Evolutionary conservation across 257 asterid genomes (phyloP).

Genomic region (Solanum bulbocastanum): DNA sequence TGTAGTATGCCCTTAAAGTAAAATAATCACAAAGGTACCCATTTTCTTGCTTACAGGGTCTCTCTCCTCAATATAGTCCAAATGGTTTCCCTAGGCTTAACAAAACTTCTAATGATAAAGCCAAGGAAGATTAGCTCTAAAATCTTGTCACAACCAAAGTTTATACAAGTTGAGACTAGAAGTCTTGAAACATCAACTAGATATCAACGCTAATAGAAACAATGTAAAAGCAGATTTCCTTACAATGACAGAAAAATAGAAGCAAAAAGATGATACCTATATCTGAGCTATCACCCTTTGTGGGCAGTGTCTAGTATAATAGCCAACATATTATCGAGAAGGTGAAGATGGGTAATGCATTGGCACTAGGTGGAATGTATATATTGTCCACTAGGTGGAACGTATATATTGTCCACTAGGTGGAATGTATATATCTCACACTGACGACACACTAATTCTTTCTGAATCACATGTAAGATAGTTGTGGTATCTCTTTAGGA

Average conservation of each 20-base stretch:
- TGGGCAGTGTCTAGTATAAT: background rate
- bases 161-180: background rate
- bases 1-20: background rate
- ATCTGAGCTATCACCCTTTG: background rate
- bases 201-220: background rate
- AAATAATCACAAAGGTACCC: background rate
- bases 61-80: background rate
- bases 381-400: background rate
- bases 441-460: background rate
- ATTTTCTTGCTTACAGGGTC: background rate
- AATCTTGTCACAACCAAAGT: background rate
- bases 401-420: background rate
- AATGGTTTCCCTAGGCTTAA: background rate
- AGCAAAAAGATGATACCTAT: background rate
- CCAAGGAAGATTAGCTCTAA: background rate
- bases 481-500: background rate
- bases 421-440: background rate
- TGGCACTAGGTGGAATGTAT: background rate
- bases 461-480: background rate
- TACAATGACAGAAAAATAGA: background rate
- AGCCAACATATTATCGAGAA: background rate
- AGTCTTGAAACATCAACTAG: background rate
- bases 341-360: background rate
- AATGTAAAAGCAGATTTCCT: background rate
- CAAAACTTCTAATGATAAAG: background rate